These are phyloP conservation scores for Globisporangium carolinianum DNA, from an alignment of 352 stramenopile genomes.

Conservation along the genomic window DNA sequence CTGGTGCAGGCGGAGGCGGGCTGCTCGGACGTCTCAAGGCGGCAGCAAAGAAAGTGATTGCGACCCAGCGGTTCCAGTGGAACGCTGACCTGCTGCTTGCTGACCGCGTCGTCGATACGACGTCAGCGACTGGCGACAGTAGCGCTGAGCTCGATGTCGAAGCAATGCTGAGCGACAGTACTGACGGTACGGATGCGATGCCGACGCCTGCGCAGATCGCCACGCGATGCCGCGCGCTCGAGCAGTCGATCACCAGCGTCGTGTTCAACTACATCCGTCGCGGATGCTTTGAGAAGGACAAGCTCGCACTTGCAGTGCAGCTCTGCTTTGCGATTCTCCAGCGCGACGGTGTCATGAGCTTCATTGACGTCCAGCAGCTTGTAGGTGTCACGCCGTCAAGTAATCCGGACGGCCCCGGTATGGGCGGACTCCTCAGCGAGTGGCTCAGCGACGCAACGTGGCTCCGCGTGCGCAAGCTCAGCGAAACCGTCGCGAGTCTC, in stretches of 20 bases:
- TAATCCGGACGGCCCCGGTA: constrained; percentile 38
- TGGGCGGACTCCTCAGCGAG: constrained; percentile 86
- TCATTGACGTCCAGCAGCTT: constrained; percentile 66
- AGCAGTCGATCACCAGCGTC: constrained; percentile 67
- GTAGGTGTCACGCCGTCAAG: constrained; percentile 41
- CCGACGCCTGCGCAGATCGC: constrained; percentile 41
- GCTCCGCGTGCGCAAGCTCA: constrained; percentile 88
- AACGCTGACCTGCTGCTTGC: constrained; percentile 77
- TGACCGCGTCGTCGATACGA: constrained; percentile 51
- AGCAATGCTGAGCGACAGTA: constrained; percentile 35
- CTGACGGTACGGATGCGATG: constrained; percentile 56
- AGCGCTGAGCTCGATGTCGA: constrained; percentile 53
- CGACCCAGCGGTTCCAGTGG: constrained; percentile 82
- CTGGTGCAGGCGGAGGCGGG: constrained; percentile 16
- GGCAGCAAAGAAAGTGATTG: constrained; percentile 80
- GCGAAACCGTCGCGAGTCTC: constrained; percentile 80
- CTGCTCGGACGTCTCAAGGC: constrained; percentile 63
- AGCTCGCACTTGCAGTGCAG: constrained; percentile 89
- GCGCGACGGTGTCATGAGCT: constrained; percentile 56
- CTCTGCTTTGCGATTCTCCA: constrained; percentile 90
- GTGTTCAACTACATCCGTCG: constrained; percentile 95
- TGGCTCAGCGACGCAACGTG: constrained; percentile 88
- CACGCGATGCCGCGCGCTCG: constrained; percentile 45
- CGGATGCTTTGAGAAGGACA: constrained; percentile 92
- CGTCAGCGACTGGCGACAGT: neutral